These are phyloP conservation scores for Nicotiana tomentosiformis DNA, from an alignment of 257 asterid species.

Conservation along the genomic window DNA sequence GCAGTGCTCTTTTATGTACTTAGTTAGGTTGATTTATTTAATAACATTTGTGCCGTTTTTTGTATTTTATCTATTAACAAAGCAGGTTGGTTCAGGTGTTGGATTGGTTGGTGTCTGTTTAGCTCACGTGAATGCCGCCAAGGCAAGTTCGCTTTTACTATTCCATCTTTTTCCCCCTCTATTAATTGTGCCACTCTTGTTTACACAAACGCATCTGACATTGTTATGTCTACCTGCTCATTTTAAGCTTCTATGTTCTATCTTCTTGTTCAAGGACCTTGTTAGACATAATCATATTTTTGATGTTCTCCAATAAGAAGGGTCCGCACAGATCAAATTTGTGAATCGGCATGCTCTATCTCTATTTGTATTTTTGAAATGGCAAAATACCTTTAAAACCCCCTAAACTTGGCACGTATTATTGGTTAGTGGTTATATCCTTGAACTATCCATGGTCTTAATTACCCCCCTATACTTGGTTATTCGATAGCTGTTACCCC, in stretches of 20 bases:
- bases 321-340: not conserved
- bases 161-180: not conserved
- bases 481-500: too few species aligned
- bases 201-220: not conserved
- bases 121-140: conserved; percentile 69
- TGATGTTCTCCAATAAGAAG: not conserved
- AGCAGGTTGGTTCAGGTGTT: conserved; percentile 91
- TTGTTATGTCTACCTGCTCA: not conserved
- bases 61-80: conserved; percentile 1
- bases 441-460: too few species aligned
- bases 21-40: not conserved
- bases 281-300: not conserved
- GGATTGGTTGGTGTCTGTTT: conserved; percentile 89
- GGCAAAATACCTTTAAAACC: too few species aligned
- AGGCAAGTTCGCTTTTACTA: conserved; percentile 33
- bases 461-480: too few species aligned
- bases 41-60: not conserved
- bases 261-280: not conserved
- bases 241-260: not conserved
- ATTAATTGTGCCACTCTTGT: not conserved
- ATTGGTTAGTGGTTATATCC: too few species aligned
- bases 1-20: not conserved
- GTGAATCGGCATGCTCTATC: not conserved
- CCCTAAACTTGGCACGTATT: too few species aligned
- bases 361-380: not conserved